These are phyloP conservation scores for Dendrobium catenatum DNA, from an alignment of 106 monocot species.

Conservation along the genomic window DNA sequence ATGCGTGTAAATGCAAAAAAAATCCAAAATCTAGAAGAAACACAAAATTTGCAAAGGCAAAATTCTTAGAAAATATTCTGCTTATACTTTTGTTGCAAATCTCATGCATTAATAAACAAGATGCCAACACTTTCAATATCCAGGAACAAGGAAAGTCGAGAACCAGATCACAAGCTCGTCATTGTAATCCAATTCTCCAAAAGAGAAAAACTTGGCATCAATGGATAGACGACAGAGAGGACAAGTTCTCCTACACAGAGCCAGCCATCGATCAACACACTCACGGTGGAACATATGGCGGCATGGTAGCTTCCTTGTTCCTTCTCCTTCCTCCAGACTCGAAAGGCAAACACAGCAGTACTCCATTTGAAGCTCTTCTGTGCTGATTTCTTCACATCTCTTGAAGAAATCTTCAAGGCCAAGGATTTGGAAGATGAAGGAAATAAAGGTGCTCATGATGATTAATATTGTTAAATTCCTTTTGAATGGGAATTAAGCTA, in stretches of 20 bases:
- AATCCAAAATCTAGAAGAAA: no score
- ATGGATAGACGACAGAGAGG: conserved; percentile 51
- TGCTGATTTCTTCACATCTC: background rate
- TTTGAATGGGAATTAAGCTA: no score
- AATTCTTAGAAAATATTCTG: no score
- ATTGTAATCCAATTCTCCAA: conserved; percentile 15
- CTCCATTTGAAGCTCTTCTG: background rate
- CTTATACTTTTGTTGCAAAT: no score
- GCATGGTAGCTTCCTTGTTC: conserved; percentile 31
- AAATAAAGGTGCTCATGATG: background rate
- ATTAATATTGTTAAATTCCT: background rate
- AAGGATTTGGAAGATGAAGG: background rate
- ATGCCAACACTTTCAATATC: background rate
- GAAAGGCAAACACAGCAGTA: conserved; percentile 11
- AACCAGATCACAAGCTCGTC: conserved; percentile 25
- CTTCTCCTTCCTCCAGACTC: conserved; percentile 22
- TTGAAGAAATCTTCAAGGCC: background rate
- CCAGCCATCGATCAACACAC: conserved; percentile 52
- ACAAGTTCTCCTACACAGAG: conserved; percentile 36
- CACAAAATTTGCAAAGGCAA: no score
- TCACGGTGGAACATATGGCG: conserved; percentile 48
- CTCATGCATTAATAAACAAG: no score
- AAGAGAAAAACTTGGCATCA: background rate
- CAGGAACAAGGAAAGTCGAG: background rate
- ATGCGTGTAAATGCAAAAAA: no score